These are phyloP conservation scores for Xylariaceae sp. DNA, from an alignment of 2,329 filamentous ascomycete genomes.

Conservation along the genomic window DNA sequence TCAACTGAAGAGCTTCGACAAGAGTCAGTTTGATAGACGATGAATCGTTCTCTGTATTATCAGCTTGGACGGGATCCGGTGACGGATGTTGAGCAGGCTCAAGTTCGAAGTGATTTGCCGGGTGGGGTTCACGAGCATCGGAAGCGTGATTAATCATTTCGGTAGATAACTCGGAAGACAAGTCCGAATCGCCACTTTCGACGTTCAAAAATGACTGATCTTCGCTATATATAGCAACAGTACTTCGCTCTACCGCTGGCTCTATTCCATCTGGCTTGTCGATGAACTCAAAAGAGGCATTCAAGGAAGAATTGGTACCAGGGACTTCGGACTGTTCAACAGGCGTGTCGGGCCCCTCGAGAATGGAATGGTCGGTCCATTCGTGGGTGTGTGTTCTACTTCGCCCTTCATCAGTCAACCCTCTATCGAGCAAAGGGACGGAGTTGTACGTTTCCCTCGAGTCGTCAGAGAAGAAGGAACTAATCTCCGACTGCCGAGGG, in stretches of 20 bases:
- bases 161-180: constrained; percentile 60
- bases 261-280: constrained; percentile 51
- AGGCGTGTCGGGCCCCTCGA: constrained; percentile 44
- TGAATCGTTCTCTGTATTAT: constrained; percentile 15
- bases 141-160: constrained; percentile 40
- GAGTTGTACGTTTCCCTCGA: constrained; percentile 75
- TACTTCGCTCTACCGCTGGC: constrained; percentile 36
- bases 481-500: constrained; percentile 34
- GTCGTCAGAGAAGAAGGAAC: constrained; percentile 53
- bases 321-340: constrained; percentile 29
- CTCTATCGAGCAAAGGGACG: constrained; percentile 71
- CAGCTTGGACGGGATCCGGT: constrained; percentile 7
- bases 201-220: constrained; percentile 28
- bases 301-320: constrained; percentile 27
- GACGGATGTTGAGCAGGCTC: constrained; percentile 13
- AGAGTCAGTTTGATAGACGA: constrained; percentile 47
- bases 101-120: constrained; percentile 19
- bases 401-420: constrained; percentile 48
- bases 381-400: constrained; percentile 39
- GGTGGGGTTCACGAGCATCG: constrained; percentile 25
- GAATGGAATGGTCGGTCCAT: constrained; percentile 54
- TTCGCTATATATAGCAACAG: constrained; percentile 18
- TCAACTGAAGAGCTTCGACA: constrained; percentile 43
- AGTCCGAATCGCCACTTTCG: constrained; percentile 51
- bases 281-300: constrained; percentile 52